Conservation (phyloP, 768 basidiomycete genomes). For the Chlorophyllum brunneum region DNA sequence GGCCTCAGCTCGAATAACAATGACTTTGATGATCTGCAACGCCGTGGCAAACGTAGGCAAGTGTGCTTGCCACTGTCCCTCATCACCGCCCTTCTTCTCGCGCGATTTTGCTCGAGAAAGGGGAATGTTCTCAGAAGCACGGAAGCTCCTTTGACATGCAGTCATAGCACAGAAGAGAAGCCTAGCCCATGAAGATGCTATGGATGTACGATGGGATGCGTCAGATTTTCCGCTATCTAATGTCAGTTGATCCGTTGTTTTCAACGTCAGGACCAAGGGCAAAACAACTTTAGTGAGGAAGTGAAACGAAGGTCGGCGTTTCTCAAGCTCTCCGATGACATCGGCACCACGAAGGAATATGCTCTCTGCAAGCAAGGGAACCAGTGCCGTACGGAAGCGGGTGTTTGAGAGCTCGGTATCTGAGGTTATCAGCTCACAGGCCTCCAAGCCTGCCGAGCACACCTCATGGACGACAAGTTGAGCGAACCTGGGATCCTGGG, state of each 20-base stretch:
- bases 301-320: slow-evolving; percentile 48
- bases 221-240: slow-evolving; percentile 39
- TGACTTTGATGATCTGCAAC: slow-evolving; percentile 64
- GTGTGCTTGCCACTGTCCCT: slow-evolving; percentile 26
- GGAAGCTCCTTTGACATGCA: slow-evolving; percentile 40
- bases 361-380: slow-evolving; percentile 39
- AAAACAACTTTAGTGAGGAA: slow-evolving; percentile 64
- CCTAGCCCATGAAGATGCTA: slow-evolving; percentile 56
- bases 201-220: slow-evolving; percentile 39
- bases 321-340: slow-evolving; percentile 53
- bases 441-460: slow-evolving; percentile 41
- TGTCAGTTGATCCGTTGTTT: slow-evolving; percentile 42
- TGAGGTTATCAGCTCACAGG: slow-evolving; percentile 42
- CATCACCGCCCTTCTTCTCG: slow-evolving; percentile 26
- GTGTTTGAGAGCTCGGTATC: slow-evolving; percentile 36
- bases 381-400: slow-evolving; percentile 35
- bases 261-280: slow-evolving; percentile 53
- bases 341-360: slow-evolving; percentile 49
- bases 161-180: slow-evolving; percentile 56
- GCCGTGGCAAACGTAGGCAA: slow-evolving; percentile 44
- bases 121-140: slow-evolving; percentile 18
- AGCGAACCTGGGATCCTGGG: slow-evolving; percentile 50
- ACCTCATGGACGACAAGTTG: slow-evolving; percentile 41
- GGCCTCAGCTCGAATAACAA: slow-evolving; percentile 57
- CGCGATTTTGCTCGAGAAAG: slow-evolving; percentile 41